Conservation (phyloP, 805 yeast genomes). For the Pichia nakasei region DNA sequence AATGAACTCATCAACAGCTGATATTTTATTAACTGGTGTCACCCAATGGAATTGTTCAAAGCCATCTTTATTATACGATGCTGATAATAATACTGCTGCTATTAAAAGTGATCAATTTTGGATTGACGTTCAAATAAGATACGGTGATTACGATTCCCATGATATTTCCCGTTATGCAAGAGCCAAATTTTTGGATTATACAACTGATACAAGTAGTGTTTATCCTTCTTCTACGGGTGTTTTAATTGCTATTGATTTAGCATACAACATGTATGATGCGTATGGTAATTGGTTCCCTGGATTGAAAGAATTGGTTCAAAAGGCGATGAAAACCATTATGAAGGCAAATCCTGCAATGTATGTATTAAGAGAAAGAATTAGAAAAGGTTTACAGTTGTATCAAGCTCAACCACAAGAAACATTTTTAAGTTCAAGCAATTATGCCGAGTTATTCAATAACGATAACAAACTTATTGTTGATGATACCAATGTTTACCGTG, state of each 20-base stretch:
- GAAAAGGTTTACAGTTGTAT: conserved; percentile 88
- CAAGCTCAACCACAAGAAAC: conserved; percentile 94
- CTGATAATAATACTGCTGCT: conserved; percentile 55
- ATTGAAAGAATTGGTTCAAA: conserved; percentile 77
- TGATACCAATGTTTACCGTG: conserved; percentile 91
- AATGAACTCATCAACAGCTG: conserved; percentile 95
- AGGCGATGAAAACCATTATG: conserved; percentile 90
- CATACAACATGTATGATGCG: conserved; percentile 92
- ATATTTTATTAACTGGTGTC: conserved; percentile 65
- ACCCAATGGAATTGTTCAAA: conserved; percentile 75
- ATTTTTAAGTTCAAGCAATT: conserved; percentile 78
- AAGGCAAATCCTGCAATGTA: conserved; percentile 88
- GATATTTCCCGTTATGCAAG: conserved; percentile 91
- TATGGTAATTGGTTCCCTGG: conserved; percentile 99
- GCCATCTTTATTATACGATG: conserved; percentile 73
- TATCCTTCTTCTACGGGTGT: conserved; percentile 94
- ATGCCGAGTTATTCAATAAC: conserved; percentile 78
- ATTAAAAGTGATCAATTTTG: conserved; percentile 65
- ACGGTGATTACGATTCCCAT: conserved; percentile 97
- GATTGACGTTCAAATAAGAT: conserved; percentile 91
- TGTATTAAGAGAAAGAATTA: conserved; percentile 84
- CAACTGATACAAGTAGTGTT: conserved; percentile 72
- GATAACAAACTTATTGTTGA: conserved; percentile 84
- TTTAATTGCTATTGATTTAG: conserved; percentile 83
- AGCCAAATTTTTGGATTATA: conserved; percentile 88